Evolutionary conservation across 176 grass and related monocot genomes (phyloP).

Genomic region (Aegilops umbellulata): DNA sequence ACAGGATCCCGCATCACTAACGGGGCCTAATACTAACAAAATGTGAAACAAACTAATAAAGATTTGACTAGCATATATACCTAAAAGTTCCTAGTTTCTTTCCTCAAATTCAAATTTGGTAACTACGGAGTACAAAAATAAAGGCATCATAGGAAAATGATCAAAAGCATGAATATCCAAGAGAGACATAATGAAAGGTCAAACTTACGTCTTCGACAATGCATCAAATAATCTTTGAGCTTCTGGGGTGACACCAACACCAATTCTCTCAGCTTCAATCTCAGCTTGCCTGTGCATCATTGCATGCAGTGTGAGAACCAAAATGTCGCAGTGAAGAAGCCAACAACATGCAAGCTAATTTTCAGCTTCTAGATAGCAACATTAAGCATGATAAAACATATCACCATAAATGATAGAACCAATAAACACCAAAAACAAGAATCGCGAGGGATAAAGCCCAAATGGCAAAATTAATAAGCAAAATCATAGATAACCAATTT

Average conservation of each 20-base stretch:
- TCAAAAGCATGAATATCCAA: neutral
- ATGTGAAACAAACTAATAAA: neutral
- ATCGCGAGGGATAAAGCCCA: neutral
- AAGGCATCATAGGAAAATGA: neutral
- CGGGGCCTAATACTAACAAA: neutral
- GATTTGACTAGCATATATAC: neutral
- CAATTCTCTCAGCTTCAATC: constrained; percentile 87
- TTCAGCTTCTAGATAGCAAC: constrained; percentile 3
- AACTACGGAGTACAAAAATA: neutral
- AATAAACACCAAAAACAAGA: constrained; percentile 3
- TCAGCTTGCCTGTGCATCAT: constrained; percentile 75
- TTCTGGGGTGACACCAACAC: constrained; percentile 84
- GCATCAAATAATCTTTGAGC: constrained; percentile 97
- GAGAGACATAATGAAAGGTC: constrained; percentile 18
- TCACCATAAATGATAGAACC: neutral
- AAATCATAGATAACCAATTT: neutral
- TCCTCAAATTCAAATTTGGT: neutral
- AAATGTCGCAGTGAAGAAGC: neutral
- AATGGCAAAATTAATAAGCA: neutral
- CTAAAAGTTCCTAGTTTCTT: neutral
- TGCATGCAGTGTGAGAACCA: constrained; percentile 12
- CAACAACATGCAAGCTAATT: constrained; percentile 10
- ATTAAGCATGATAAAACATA: neutral
- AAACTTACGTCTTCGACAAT: constrained; percentile 84
- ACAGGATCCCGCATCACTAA: neutral